phyloP scores from a whole-genome alignment of 1,284 basidiomycete genomes.

The Trichosporon coremiiforme region DNA sequence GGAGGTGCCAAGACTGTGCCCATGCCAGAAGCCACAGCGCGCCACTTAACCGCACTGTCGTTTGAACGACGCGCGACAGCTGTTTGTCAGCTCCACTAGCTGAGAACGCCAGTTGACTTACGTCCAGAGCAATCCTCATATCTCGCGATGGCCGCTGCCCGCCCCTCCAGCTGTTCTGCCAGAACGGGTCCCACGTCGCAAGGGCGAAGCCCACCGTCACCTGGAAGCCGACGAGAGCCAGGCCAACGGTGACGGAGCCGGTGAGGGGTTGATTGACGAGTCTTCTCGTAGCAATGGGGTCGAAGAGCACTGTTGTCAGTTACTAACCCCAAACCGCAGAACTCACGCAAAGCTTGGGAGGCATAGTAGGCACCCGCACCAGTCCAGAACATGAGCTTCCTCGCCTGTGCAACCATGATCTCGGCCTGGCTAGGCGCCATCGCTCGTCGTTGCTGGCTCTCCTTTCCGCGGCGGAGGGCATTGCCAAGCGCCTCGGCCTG shows the following conservation, averaged over 20 bases:
- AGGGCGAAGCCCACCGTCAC: neutral
- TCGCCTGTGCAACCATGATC: neutral
- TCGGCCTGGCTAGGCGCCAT: neutral
- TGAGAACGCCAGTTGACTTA: neutral
- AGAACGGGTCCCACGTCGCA: slow-evolving; percentile 4
- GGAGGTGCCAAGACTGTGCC: neutral
- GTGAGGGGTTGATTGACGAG: neutral
- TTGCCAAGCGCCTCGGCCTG: slow-evolving; percentile 68
- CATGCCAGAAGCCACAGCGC: neutral
- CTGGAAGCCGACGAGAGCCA: neutral
- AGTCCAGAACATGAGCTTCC: neutral
- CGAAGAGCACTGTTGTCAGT: neutral
- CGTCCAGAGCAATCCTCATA: neutral
- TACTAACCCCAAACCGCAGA: too few relatives aligned
- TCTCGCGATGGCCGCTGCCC: neutral
- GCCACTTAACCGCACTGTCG: neutral
- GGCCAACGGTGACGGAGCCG: neutral
- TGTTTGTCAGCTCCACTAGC: neutral
- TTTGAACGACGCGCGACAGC: neutral
- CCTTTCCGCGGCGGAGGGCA: slow-evolving; percentile 41
- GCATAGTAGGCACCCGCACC: neutral
- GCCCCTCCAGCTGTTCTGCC: neutral
- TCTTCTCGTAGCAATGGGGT: neutral
- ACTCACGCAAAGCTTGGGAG: neutral
- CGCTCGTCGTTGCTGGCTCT: slow-evolving; percentile 8